phyloP scores from a whole-genome alignment of 2,329 filamentous ascomycete species.

The Colletotrichum filicis region DNA sequence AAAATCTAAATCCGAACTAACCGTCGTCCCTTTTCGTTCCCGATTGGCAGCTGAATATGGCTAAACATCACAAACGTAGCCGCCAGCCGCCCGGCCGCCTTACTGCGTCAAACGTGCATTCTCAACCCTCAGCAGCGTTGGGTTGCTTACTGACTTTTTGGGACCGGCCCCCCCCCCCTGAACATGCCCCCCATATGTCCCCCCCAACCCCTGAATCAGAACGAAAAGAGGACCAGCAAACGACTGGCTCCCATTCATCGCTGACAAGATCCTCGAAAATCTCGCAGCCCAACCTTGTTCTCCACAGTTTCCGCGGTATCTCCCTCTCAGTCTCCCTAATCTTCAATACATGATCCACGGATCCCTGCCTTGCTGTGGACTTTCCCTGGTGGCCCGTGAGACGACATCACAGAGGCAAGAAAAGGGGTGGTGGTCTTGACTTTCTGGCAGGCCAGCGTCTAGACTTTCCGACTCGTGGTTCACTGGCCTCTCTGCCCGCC shows the following conservation, averaged over 20 bases:
- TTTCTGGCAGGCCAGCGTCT: not conserved
- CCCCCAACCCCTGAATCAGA: constrained; percentile 17
- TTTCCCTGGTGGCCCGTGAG: not conserved
- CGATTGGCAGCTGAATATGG: constrained; percentile 24
- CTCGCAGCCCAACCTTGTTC: constrained; percentile 3
- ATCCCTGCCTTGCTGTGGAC: not conserved
- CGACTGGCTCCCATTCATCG: constrained; percentile 23
- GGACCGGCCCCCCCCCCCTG: not conserved
- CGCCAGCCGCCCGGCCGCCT: constrained; percentile 29
- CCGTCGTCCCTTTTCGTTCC: not conserved
- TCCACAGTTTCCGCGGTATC: not conserved
- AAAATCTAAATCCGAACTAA: not conserved
- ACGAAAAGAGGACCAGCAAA: not conserved
- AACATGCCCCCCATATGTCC: constrained; percentile 1
- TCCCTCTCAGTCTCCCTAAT: not conserved
- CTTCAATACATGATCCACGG: not conserved
- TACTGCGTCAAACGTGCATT: not conserved
- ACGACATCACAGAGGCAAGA: not conserved
- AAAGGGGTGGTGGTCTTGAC: not conserved
- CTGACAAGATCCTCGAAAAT: constrained; percentile 5
- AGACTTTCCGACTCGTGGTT: not conserved
- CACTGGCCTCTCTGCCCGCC: too few relatives aligned
- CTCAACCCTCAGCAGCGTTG: not conserved
- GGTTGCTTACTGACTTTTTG: not conserved
- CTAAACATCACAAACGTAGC: constrained; percentile 6